Base-by-base conservation (phyloP, 2,329 filamentous ascomycete genomes). In the Xylaria sp. region DNA sequence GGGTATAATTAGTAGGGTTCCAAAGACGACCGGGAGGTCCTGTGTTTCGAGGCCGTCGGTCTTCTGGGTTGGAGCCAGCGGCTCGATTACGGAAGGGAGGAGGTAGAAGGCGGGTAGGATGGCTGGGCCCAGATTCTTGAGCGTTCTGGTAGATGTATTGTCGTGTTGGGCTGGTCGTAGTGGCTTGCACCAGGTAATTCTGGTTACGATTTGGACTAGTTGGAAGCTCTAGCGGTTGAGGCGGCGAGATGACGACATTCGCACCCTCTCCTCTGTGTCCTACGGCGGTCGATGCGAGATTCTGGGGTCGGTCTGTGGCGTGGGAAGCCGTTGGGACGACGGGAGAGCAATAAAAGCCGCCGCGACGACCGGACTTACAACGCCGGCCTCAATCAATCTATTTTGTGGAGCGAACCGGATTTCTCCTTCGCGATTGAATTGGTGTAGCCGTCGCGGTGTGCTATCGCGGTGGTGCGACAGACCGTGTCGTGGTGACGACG, bases 1-100 rank as follows among this genome's bases (percentile, higher is more conserved):
- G 86, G 2, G 86, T 88, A 30, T 86, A 89, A 75, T 89, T 89
- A 67, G 85, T 85, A 27, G 87, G 87, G 73, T 89, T 89, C 87
- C 87, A 89, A 71, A 89, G 85, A 42, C 86, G 85, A 54, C 84
- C 83, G 24, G 85, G 81, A 4, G 82, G 61, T 34, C 72, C 81
- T 34, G 82, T 79, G 34, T 80, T 82, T 61, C 79, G 81, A 56
- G 81, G 77, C 30, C 81, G 79, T 36, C 72, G 78, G 30, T 77
- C 75, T 21, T 72, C 64, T 7, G 70, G 65, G 32, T 75, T 69
- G 47, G 74, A 70, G 19, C 73, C 65, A 51, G 77, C 76, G 36
- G 80, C 78, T 70, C 79, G 81, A 70, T 75, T 83, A 69, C 82
- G 83, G 73, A 87, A 86, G 71, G 84, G 81, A 48, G 81, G 78